Conservation (phyloP, 2,329 filamentous ascomycete genomes). For the Fusarium armeniacum region DNA sequence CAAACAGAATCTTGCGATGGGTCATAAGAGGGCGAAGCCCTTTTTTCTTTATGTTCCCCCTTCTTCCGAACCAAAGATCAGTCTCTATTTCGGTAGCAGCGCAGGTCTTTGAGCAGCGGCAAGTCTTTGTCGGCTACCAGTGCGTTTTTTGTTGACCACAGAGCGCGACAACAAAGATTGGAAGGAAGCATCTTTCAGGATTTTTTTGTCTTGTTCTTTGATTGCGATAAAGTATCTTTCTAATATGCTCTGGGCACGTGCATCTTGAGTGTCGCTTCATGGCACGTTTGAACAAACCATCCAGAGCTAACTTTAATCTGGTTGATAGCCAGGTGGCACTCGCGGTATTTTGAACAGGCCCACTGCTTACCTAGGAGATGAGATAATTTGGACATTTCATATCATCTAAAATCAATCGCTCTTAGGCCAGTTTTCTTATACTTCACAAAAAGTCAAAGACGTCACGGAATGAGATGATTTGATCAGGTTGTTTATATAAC, state of each 20-base stretch:
- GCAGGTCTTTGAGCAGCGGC: neutral
- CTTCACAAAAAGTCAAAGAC: neutral
- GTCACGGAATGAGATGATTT: neutral
- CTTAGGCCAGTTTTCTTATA: no score
- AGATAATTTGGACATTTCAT: neutral
- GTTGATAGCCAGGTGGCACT: neutral
- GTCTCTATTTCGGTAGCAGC: neutral
- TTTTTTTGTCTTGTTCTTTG: neutral
- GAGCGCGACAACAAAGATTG: neutral
- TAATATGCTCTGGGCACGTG: neutral
- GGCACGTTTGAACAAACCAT: neutral
- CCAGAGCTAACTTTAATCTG: neutral
- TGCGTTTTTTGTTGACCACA: neutral
- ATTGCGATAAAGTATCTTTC: neutral
- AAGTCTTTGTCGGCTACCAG: neutral
- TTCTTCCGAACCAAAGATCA: neutral
- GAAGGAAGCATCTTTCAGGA: neutral
- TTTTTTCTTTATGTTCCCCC: neutral
- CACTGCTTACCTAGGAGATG: neutral
- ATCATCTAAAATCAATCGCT: neutral
- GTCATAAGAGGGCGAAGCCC: neutral
- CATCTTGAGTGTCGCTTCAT: neutral
- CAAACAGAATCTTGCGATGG: neutral
- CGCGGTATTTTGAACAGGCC: neutral
- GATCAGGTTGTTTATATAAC: neutral